Evolutionary conservation across 805 yeast species (phyloP).

Genomic region (Ogataea neopini): DNA sequence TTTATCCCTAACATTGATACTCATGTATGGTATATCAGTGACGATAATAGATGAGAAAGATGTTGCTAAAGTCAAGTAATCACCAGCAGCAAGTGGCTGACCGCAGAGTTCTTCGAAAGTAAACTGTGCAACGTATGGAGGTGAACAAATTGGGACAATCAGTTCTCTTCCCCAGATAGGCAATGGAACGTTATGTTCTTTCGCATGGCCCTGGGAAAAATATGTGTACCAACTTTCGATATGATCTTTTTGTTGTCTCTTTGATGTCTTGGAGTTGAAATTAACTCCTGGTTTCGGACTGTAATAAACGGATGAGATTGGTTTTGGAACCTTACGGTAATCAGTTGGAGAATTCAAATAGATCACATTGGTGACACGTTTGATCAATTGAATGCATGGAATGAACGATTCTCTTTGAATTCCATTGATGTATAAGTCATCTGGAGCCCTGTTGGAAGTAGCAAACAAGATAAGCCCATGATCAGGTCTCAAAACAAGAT

Average conservation of each 20-base stretch:
- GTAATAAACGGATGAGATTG: constrained; percentile 76
- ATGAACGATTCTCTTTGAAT: constrained; percentile 89
- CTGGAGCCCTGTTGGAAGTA: constrained; percentile 94
- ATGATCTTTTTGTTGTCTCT: constrained; percentile 57
- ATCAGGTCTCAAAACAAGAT: constrained; percentile 63
- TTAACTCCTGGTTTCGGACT: constrained; percentile 65
- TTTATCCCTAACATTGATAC: constrained; percentile 75
- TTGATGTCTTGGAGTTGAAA: constrained; percentile 52
- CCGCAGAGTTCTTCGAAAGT: constrained; percentile 88
- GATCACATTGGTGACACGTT: constrained; percentile 71
- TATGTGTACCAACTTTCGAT: constrained; percentile 75
- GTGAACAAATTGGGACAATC: constrained; percentile 71
- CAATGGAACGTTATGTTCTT: constrained; percentile 38
- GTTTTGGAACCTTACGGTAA: constrained; percentile 85
- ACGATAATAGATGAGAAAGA: constrained; percentile 77
- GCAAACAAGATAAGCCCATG: constrained; percentile 89
- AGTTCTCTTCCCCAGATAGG: constrained; percentile 89
- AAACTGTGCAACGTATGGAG: constrained; percentile 85
- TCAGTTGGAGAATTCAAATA: constrained; percentile 90
- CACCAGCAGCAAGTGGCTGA: constrained; percentile 87
- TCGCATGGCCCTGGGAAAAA: constrained; percentile 63
- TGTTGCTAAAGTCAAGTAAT: constrained; percentile 80
- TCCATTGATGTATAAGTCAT: constrained; percentile 90
- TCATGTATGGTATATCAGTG: constrained; percentile 88
- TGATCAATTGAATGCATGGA: constrained; percentile 85